These are phyloP conservation scores for Inga oerstediana DNA, from an alignment of 306 rosid genomes.

Conservation along the genomic window DNA sequence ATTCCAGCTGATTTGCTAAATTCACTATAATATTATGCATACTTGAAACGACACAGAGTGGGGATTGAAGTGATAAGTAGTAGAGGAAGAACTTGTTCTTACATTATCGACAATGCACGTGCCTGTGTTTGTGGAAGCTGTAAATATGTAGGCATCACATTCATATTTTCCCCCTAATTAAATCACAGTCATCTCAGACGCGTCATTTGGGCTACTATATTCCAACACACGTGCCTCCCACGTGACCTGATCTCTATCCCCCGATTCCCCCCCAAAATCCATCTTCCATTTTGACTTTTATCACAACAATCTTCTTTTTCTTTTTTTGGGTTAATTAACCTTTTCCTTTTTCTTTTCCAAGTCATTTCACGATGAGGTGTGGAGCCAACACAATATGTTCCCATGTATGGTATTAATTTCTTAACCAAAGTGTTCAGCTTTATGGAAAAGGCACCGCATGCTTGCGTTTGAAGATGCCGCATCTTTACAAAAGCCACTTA, in stretches of 20 bases:
- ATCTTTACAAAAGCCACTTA: neutral
- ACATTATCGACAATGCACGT: neutral
- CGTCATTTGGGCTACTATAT: conserved; percentile 36
- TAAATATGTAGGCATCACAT: neutral
- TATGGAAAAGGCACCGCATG: conserved; percentile 20
- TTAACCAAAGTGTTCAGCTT: neutral
- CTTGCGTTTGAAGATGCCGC: conserved; percentile 11
- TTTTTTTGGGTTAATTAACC: neutral
- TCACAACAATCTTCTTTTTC: neutral
- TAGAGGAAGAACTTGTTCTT: neutral
- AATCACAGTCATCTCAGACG: conserved; percentile 33
- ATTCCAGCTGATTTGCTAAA: neutral
- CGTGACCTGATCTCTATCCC: conserved; percentile 45
- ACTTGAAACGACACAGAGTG: neutral
- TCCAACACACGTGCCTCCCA: conserved; percentile 52
- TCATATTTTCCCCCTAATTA: neutral
- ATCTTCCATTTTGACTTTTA: neutral
- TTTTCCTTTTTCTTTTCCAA: neutral
- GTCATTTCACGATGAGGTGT: neutral
- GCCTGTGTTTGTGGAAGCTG: neutral
- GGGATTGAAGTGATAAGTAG: neutral
- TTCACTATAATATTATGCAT: neutral
- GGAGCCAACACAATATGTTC: neutral
- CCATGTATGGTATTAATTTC: neutral
- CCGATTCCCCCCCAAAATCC: neutral